Conservation (phyloP, 345 rosid species). For the Angophora floribunda region DNA sequence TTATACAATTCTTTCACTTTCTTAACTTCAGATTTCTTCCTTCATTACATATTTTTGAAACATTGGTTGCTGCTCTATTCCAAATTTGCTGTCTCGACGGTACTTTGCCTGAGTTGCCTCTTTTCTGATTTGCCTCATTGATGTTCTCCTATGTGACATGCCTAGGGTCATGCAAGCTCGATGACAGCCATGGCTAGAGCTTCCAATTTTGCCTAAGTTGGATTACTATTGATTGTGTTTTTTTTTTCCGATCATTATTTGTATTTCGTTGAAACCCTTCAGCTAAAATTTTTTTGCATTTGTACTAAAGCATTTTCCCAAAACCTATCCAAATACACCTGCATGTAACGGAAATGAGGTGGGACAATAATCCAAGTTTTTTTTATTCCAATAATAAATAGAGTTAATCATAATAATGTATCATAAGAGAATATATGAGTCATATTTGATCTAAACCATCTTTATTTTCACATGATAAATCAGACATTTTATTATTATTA, state of each 20-base stretch:
- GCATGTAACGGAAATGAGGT: not conserved
- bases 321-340: not conserved
- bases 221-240: not conserved
- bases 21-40: too few species aligned
- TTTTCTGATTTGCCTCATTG: not conserved
- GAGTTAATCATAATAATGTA: not conserved
- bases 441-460: not conserved
- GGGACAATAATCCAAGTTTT: not conserved
- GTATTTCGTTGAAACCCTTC: not conserved
- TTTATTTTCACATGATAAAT: not conserved
- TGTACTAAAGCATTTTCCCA: not conserved
- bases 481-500: rapidly evolving
- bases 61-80: not conserved
- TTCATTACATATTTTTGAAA: too few species aligned
- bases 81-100: not conserved
- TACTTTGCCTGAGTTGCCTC: not conserved
- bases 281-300: not conserved
- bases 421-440: too few species aligned
- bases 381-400: too few species aligned
- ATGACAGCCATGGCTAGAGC: not conserved
- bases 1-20: too few species aligned
- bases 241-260: not conserved
- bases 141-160: not conserved
- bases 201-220: not conserved
- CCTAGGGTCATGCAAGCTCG: not conserved